Conservation (phyloP, 805 yeast species). For the Wickerhamomyces strasburgensis region DNA sequence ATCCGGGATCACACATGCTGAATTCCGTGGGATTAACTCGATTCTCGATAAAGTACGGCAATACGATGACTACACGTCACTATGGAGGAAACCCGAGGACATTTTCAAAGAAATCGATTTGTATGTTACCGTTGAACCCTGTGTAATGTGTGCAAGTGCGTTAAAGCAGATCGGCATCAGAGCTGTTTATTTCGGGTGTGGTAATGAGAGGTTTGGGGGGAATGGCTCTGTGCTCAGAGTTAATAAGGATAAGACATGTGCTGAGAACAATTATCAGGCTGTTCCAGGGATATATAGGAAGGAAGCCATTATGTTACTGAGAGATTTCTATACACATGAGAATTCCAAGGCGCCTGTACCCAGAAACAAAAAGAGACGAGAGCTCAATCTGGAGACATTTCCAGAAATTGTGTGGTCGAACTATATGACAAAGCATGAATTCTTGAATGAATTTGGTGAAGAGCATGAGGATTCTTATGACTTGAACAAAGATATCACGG, state of each 20-base stretch:
- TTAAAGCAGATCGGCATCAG: slow-evolving; percentile 73
- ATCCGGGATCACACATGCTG: slow-evolving; percentile 91
- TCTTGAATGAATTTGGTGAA: slow-evolving; percentile 37
- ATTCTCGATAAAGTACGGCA: slow-evolving; percentile 35
- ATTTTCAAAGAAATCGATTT: slow-evolving; percentile 56
- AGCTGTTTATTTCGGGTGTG: slow-evolving; percentile 83
- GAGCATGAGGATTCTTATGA: slow-evolving; percentile 8
- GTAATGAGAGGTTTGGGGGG: slow-evolving; percentile 94
- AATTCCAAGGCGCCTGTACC: slow-evolving; percentile 84
- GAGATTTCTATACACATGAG: slow-evolving; percentile 81
- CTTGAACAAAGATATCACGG: slow-evolving; percentile 15
- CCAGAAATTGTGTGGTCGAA: slow-evolving; percentile 55
- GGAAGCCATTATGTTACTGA: slow-evolving; percentile 76
- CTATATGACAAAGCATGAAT: slow-evolving; percentile 49
- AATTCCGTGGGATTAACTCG: slow-evolving; percentile 69
- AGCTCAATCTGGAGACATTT: slow-evolving; percentile 48
- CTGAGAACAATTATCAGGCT: slow-evolving; percentile 38
- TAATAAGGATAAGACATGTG: slow-evolving; percentile 38
- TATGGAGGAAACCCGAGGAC: slow-evolving; percentile 22
- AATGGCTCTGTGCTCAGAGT: slow-evolving; percentile 80
- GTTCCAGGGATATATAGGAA: slow-evolving; percentile 75
- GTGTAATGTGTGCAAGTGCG: slow-evolving; percentile 96
- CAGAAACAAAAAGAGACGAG: slow-evolving; percentile 65
- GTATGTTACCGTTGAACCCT: slow-evolving; percentile 96
- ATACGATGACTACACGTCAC: slow-evolving; percentile 9